These are phyloP conservation scores for Ochetophila trinervis DNA, from an alignment of 306 rosid species.

Conservation along the genomic window DNA sequence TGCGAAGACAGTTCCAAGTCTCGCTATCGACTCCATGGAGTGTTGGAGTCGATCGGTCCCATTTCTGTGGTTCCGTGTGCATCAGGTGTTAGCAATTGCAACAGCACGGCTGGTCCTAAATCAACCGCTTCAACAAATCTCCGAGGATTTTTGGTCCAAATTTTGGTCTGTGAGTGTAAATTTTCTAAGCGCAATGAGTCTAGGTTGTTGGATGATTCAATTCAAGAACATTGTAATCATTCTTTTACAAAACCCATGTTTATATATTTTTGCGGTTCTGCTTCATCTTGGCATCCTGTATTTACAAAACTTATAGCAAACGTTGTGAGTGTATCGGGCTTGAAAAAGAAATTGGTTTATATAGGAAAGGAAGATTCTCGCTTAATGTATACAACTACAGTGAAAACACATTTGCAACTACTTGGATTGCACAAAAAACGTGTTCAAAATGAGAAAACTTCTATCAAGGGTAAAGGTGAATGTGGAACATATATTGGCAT, in stretches of 20 bases:
- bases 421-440: constrained; percentile 31
- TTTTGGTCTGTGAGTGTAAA: constrained; percentile 58
- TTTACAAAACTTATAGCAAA: constrained; percentile 54
- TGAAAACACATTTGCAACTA: constrained; percentile 43
- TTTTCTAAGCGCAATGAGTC: constrained; percentile 43
- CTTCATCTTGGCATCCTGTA: constrained; percentile 72
- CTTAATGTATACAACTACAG: constrained; percentile 63
- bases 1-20: constrained; percentile 19
- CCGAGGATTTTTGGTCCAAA: constrained; percentile 54
- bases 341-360: constrained; percentile 65
- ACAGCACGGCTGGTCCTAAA: constrained; percentile 7
- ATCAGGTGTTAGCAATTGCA: constrained; percentile 22
- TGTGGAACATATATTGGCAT: constrained; percentile 65
- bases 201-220: constrained; percentile 20
- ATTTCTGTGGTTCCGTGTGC: constrained; percentile 50
- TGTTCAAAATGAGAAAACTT: constrained; percentile 13
- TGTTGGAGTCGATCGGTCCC: constrained; percentile 55
- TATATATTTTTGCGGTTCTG: constrained; percentile 59
- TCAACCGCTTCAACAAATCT: constrained; percentile 29
- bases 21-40: constrained; percentile 44
- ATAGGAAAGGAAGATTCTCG: constrained; percentile 52
- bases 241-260: constrained; percentile 43
- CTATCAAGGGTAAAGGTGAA: constrained; percentile 51
- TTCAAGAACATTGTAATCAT: constrained; percentile 36
- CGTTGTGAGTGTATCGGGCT: constrained; percentile 38